Percentiles rank a stretch among this genome's conserved stretches.
These are phyloP conservation scores for Mrakia blollopis DNA, from an alignment of 768 basidiomycete species.

Conservation along the genomic window DNA sequence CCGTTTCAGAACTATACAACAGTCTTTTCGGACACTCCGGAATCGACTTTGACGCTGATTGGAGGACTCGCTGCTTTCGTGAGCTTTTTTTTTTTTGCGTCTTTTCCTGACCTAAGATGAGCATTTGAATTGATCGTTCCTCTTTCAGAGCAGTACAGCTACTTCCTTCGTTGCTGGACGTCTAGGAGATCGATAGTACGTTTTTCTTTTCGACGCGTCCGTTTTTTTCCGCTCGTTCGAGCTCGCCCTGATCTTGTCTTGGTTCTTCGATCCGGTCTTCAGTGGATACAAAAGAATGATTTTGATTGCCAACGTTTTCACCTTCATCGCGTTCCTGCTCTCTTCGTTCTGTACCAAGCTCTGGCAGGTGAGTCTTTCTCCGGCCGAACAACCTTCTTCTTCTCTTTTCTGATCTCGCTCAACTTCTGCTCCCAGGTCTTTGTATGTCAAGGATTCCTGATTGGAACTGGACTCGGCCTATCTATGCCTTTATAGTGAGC, in stretches of 20 bases:
- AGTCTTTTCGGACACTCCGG: neutral
- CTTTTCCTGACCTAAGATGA: no score
- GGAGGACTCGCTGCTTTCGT: constrained; percentile 16
- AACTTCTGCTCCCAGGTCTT: neutral
- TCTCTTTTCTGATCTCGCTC: no score
- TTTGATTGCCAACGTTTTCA: neutral
- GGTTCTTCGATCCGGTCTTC: neutral
- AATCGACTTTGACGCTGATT: constrained; percentile 21
- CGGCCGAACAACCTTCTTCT: no score
- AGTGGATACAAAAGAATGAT: constrained; percentile 24
- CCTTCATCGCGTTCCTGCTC: neutral
- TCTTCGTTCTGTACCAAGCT: constrained; percentile 11
- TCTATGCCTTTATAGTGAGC: constrained; percentile 12
- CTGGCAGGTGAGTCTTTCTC: neutral
- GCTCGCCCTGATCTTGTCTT: neutral
- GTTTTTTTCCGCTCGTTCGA: no score
- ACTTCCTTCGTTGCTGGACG: constrained; percentile 19
- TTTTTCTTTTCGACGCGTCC: neutral
- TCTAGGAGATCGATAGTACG: constrained; percentile 4
- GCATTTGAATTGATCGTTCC: no score
- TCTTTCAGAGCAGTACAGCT: constrained; percentile 4
- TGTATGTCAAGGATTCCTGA: constrained; percentile 9
- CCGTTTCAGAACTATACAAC: neutral
- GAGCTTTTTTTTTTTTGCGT: neutral
- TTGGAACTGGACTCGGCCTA: neutral